Conservation (phyloP, 148 eudicot genomes). For the Amaranthus palmeri region DNA sequence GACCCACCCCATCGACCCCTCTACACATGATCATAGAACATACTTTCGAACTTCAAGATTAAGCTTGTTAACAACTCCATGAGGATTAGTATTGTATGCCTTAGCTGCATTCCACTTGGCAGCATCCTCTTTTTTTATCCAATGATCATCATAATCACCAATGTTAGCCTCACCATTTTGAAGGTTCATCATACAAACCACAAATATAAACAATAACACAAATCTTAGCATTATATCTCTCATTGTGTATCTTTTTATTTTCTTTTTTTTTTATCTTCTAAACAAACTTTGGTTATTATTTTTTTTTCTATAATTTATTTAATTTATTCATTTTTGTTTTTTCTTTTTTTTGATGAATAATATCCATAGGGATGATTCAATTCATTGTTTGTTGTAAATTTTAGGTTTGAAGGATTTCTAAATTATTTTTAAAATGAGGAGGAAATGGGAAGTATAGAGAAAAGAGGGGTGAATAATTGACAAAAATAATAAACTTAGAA, state of each 20-base stretch:
- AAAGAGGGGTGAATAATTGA: conserved; percentile 32
- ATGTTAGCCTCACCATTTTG: conserved; percentile 22
- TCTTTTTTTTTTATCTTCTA: neutral
- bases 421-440: conserved; percentile 15
- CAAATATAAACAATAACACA: conserved; percentile 26
- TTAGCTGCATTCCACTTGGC: conserved; percentile 27
- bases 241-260: conserved; percentile 12
- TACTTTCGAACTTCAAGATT: conserved; percentile 33
- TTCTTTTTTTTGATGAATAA: neutral
- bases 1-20: too few relatives aligned
- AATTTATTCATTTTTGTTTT: neutral
- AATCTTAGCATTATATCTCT: conserved; percentile 15
- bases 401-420: neutral
- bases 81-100: conserved; percentile 42
- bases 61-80: conserved; percentile 21
- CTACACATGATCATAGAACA: neutral
- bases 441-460: conserved; percentile 38
- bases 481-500: conserved; percentile 10
- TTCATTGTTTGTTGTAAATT: neutral
- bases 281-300: neutral
- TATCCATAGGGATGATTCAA: neutral
- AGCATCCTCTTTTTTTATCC: conserved; percentile 35
- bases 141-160: conserved; percentile 35
- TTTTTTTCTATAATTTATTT: neutral
- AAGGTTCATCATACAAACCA: conserved; percentile 16